Percentiles rank a stretch among this genome's conserved stretches.
These are phyloP conservation scores for Xylariaceae sp. DNA, from an alignment of 2,329 filamentous ascomycete genomes.

Conservation along the genomic window DNA sequence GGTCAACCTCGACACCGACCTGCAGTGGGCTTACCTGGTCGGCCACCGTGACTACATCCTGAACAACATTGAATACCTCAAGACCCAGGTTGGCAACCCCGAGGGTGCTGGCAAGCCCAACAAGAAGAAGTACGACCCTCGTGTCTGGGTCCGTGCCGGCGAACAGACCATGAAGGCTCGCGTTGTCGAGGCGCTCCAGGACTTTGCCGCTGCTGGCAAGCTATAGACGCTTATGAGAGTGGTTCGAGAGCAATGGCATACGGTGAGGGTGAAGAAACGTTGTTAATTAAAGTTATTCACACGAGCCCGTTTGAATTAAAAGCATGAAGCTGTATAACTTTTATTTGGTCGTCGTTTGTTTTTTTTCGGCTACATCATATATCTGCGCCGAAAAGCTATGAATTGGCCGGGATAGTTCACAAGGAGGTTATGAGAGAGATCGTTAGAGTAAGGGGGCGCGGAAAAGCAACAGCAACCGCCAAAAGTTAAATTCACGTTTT, in stretches of 20 bases:
- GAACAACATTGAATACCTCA: constrained; percentile 92
- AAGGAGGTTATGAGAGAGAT: too few species aligned
- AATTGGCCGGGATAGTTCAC: too few species aligned
- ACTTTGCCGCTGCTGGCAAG: constrained; percentile 83
- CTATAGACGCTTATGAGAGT: constrained; percentile 48
- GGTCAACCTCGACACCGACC: constrained; percentile 98
- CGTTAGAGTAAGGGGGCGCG: too few species aligned
- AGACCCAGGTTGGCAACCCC: constrained; percentile 84
- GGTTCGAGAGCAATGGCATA: not conserved
- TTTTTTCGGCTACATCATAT: too few species aligned
- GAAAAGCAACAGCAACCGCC: too few species aligned
- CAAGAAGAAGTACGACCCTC: constrained; percentile 90
- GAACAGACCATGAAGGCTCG: constrained; percentile 94
- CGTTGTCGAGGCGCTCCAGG: constrained; percentile 72
- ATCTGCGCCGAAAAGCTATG: too few species aligned
- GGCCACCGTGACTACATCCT: constrained; percentile 94
- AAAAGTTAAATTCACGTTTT: too few species aligned
- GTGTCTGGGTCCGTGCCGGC: constrained; percentile 93
- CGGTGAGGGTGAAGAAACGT: not conserved
- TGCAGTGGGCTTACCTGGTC: constrained; percentile 88
- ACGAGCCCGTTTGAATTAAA: not conserved
- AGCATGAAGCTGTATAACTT: not conserved
- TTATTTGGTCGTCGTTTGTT: too few species aligned
- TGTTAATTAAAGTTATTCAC: not conserved
- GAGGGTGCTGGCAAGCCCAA: constrained; percentile 97